Percentiles rank a stretch among this genome's conserved stretches.
These are phyloP conservation scores for Leucocoprinus sp. DNA, from an alignment of 768 basidiomycete species.

Conservation along the genomic window DNA sequence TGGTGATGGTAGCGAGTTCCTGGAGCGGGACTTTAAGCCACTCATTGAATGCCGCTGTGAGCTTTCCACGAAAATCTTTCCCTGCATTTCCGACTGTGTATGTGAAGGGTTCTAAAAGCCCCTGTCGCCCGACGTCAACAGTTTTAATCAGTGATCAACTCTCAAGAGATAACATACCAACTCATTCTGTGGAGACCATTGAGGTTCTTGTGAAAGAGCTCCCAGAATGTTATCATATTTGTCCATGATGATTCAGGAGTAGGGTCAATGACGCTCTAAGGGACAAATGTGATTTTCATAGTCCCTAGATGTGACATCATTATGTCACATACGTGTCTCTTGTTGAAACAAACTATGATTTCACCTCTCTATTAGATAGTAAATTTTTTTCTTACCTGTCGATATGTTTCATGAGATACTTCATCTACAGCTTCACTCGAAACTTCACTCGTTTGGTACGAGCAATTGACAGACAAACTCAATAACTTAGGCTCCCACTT, in stretches of 20 bases:
- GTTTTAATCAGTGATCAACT: background rate
- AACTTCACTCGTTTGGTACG: too few species aligned
- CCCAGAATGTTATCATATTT: slow-evolving; percentile 34
- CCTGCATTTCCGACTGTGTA: slow-evolving; percentile 82
- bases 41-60: slow-evolving; percentile 88
- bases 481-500: too few species aligned
- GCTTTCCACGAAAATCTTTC: slow-evolving; percentile 81
- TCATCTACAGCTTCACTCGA: too few species aligned
- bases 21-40: slow-evolving; percentile 81
- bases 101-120: slow-evolving; percentile 68
- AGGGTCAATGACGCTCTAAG: background rate
- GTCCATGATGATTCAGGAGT: slow-evolving; percentile 15
- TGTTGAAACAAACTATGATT: too few species aligned
- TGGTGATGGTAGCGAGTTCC: slow-evolving; percentile 65
- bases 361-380: too few species aligned
- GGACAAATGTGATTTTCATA: too few species aligned
- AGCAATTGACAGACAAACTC: too few species aligned
- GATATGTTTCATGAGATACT: too few species aligned
- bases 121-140: background rate
- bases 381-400: too few species aligned
- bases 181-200: slow-evolving; percentile 30
- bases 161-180: slow-evolving; percentile 16
- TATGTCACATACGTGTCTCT: too few species aligned
- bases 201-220: slow-evolving; percentile 22
- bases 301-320: too few species aligned